These are phyloP conservation scores for Herpetospermum pedunculosum DNA, from an alignment of 306 rosid species.

Conservation along the genomic window DNA sequence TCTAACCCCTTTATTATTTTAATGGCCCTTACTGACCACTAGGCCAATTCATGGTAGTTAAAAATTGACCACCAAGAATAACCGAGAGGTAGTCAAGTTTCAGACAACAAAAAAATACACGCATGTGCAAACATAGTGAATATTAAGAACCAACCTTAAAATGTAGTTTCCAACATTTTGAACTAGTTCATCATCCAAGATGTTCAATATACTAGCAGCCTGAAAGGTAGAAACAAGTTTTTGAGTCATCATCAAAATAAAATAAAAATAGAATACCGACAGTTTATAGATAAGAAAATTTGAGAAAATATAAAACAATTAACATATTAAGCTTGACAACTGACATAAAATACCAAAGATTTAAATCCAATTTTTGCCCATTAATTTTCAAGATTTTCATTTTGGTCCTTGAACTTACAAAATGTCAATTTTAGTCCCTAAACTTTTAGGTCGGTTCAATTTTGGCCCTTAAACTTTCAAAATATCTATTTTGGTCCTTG, in stretches of 20 bases:
- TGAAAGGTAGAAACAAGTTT: slow-evolving; percentile 25
- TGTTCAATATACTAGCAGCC: slow-evolving; percentile 88
- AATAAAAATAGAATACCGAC: background rate
- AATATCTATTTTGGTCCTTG: background rate
- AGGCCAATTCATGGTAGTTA: no score
- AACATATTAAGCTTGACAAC: background rate
- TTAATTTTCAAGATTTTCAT: no score
- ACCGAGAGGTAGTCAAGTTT: background rate
- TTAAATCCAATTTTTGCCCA: no score
- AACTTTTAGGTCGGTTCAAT: background rate
- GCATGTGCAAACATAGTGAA: background rate
- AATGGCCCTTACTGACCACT: no score
- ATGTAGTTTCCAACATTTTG: slow-evolving; percentile 71
- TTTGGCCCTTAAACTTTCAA: background rate
- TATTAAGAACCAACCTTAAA: slow-evolving; percentile 42
- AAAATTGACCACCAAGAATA: background rate
- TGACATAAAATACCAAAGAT: background rate
- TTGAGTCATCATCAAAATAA: background rate
- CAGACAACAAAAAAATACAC: no score
- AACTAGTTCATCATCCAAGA: slow-evolving; percentile 67
- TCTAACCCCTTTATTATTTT: no score
- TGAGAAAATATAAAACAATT: background rate
- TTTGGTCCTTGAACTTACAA: no score
- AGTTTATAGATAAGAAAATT: background rate
- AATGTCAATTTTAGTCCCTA: background rate